Evolutionary conservation across 306 rosid genomes (phyloP), one percentile per base, ranked within the genome.

Genomic region (Cucurbita moschata): DNA sequence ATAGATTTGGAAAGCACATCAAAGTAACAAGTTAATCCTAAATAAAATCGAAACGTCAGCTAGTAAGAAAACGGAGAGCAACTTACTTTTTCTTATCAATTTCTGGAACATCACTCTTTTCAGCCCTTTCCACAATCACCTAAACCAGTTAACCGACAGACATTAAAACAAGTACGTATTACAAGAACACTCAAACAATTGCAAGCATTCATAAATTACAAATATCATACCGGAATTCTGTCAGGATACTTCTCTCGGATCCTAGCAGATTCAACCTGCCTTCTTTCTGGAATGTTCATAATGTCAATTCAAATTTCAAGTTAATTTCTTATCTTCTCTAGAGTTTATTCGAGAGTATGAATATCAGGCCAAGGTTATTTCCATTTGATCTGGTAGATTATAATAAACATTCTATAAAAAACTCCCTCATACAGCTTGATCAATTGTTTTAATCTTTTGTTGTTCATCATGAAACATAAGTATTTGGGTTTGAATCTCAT

Each of bases 41-140:
- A 15, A 64, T 3, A 39, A 43, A 42, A 38, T 39, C 10, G 16
- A 64, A 64, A 64, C 18, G 50, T 10, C 35, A 60, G 8, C 9
- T 11, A 42, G 13, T 72, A 23, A 63, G 62, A 30, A 14, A 46
- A 56, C 14, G 73, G 21, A 70, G 37, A 43, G 75, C 37, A 72
- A 78, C 91, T 77, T 11, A 87, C 89, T 85, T 89, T 68, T 87
- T 85, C 81, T 86, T 89, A 40, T 82, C 89, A 23, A 86, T 87
- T 43, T 85, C 86, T 49, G 95, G 96, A 47, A 85, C 86, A 52
- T 85, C 87, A 79, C 82, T 85, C 87, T 87, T 87, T 40, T 82
- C 88, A 71, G 88, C 89, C 84, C 82, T 87, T 72, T 87, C 96
- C 40, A 89, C 91, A 76, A 89, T 83, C 77, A 89, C 96, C 91